Conservation (phyloP, 345 rosid species). For the Ceriops decandra region DNA sequence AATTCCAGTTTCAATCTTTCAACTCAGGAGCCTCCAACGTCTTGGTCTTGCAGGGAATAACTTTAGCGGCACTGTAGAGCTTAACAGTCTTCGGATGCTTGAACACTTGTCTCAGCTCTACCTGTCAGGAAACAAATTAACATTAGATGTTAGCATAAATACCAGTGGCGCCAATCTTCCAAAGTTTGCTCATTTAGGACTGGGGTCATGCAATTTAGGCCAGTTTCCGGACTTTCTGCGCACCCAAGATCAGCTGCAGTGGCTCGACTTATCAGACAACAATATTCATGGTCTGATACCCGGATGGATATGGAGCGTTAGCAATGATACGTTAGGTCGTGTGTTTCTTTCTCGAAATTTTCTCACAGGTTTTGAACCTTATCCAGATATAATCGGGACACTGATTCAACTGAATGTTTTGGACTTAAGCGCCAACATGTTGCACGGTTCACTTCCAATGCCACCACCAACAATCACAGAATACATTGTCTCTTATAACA, state of each 20-base stretch:
- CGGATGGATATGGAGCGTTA: conserved; percentile 13
- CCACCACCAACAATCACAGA: not conserved
- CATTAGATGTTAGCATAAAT: too few relatives aligned
- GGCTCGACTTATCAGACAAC: conserved; percentile 18
- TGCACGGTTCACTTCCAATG: conserved; percentile 12
- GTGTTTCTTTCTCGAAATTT: conserved; percentile 11
- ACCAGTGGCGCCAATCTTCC: not conserved
- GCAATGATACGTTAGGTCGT: not conserved
- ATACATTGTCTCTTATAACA: not conserved
- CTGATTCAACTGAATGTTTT: not conserved
- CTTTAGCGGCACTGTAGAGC: too few relatives aligned
- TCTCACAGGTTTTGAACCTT: conserved; percentile 7
- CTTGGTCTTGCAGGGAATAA: too few relatives aligned
- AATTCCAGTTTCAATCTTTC: too few relatives aligned
- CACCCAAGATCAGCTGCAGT: not conserved
- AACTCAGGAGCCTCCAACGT: too few relatives aligned
- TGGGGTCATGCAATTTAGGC: conserved; percentile 19
- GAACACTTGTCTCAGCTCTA: too few relatives aligned
- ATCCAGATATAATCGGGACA: not conserved
- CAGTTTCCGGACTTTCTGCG: conserved; percentile 24
- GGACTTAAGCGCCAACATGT: conserved; percentile 4
- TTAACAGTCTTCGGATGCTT: too few relatives aligned
- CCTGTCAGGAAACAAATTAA: too few relatives aligned
- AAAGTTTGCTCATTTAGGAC: not conserved
- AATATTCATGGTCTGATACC: conserved; percentile 22